These are phyloP conservation scores for Detonula confervacea DNA, from an alignment of 352 stramenopile species.

Conservation along the genomic window DNA sequence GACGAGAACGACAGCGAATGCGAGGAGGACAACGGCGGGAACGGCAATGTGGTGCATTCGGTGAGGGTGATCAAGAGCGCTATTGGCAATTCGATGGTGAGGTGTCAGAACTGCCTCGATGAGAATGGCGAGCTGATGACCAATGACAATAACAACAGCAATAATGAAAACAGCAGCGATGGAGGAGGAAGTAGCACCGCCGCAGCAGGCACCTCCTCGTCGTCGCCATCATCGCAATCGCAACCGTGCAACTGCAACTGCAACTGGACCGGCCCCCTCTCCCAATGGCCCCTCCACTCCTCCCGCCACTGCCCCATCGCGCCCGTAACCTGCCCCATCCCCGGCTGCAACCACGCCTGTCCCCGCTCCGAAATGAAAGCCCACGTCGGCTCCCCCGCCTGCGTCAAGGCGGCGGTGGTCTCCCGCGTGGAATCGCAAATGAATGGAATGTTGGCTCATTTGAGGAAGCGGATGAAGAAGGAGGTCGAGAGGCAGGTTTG, in stretches of 20 bases:
- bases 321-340: slow-evolving; percentile 20
- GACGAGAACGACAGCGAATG: too few relatives aligned
- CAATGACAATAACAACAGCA: neutral
- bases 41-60: slow-evolving; percentile 11
- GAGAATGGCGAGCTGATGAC: slow-evolving; percentile 4
- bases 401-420: slow-evolving; percentile 19
- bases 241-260: slow-evolving; percentile 12
- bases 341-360: slow-evolving; percentile 16
- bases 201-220: too few relatives aligned
- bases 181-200: too few relatives aligned
- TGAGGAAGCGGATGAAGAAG: neutral
- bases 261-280: slow-evolving; percentile 20
- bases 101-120: slow-evolving; percentile 18
- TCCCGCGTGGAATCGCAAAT: slow-evolving; percentile 5
- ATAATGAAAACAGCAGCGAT: too few relatives aligned
- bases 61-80: slow-evolving; percentile 29
- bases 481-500: neutral
- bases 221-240: neutral
- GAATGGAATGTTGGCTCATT: neutral
- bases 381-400: slow-evolving; percentile 16
- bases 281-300: slow-evolving; percentile 7
- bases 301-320: slow-evolving; percentile 18
- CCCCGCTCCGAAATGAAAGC: slow-evolving; percentile 12
- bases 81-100: slow-evolving; percentile 14
- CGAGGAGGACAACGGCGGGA: too few relatives aligned